A percentile compares a stretch with the other conserved stretches of the same genome.
These are phyloP conservation scores for Madurella fahalii DNA, from an alignment of 2,329 filamentous ascomycete species.

Conservation along the genomic window DNA sequence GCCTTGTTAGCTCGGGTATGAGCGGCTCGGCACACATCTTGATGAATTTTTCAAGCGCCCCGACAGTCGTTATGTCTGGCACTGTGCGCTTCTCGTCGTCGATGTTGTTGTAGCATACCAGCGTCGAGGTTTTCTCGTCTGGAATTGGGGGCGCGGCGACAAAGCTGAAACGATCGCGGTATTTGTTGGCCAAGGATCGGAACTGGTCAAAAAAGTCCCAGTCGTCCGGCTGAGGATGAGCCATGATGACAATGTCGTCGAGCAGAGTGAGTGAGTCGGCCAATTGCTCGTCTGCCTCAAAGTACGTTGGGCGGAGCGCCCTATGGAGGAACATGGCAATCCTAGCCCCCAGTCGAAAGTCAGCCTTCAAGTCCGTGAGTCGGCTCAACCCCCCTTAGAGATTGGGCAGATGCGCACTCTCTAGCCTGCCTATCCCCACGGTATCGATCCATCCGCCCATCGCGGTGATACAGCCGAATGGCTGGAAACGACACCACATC, in stretches of 20 bases:
- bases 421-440: slow-evolving; percentile 38
- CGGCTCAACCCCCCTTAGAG: not conserved
- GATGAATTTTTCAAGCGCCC: slow-evolving; percentile 37
- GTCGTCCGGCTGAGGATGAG: slow-evolving; percentile 33
- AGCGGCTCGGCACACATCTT: slow-evolving; percentile 36
- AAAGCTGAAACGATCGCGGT: slow-evolving; percentile 40
- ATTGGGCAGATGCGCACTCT: not conserved
- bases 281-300: slow-evolving; percentile 27
- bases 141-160: slow-evolving; percentile 26
- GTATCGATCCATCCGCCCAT: slow-evolving; percentile 35
- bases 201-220: slow-evolving; percentile 33
- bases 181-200: slow-evolving; percentile 32
- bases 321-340: slow-evolving; percentile 31
- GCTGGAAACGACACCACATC: slow-evolving; percentile 43
- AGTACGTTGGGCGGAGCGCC: slow-evolving; percentile 28
- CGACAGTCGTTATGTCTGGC: slow-evolving; percentile 31
- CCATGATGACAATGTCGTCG: slow-evolving; percentile 42
- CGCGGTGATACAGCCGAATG: slow-evolving; percentile 40
- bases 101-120: slow-evolving; percentile 40
- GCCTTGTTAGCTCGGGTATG: slow-evolving; percentile 42
- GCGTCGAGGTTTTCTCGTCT: slow-evolving; percentile 8
- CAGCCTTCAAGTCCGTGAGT: too few species aligned
- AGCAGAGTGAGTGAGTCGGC: slow-evolving; percentile 32
- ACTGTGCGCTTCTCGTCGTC: slow-evolving; percentile 35
- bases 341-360: slow-evolving; percentile 5